A percentile compares a stretch with the other conserved stretches of the same genome.
phyloP scores from a whole-genome alignment of 257 asterid species.

The Solanum okadae region DNA sequence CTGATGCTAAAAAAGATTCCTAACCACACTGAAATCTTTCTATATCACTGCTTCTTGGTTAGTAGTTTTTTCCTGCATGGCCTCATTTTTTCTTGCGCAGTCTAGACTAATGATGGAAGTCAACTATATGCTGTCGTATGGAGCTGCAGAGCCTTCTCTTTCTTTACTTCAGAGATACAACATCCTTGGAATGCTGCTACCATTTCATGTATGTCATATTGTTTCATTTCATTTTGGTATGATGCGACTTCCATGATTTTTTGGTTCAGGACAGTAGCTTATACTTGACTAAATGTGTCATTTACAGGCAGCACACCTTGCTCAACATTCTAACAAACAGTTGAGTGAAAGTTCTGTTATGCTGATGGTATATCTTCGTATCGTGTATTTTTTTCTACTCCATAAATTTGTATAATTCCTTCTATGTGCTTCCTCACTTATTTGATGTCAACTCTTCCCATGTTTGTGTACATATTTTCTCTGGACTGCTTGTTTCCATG shows the following conservation, averaged over 20 bases:
- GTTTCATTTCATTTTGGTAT: not conserved
- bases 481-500: not conserved
- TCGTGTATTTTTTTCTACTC: not conserved
- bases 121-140: constrained; percentile 86
- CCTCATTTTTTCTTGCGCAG: constrained; percentile 24
- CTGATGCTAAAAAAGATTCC: not conserved
- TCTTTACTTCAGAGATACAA: constrained; percentile 57
- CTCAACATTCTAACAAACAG: constrained; percentile 30
- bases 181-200: constrained; percentile 63
- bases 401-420: not conserved
- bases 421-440: not conserved
- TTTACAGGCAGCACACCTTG: constrained; percentile 69
- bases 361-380: constrained; percentile 52
- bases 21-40: not conserved
- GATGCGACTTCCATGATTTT: not conserved
- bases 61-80: not conserved
- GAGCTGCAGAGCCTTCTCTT: constrained; percentile 89
- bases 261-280: not conserved
- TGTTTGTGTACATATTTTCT: not conserved
- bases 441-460: not conserved
- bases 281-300: not conserved
- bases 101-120: constrained; percentile 68
- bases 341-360: constrained; percentile 34
- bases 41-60: not conserved
- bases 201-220: constrained; percentile 61